phyloP scores from a whole-genome alignment of 2,329 filamentous ascomycete genomes.

The Lecanicillium sp. region DNA sequence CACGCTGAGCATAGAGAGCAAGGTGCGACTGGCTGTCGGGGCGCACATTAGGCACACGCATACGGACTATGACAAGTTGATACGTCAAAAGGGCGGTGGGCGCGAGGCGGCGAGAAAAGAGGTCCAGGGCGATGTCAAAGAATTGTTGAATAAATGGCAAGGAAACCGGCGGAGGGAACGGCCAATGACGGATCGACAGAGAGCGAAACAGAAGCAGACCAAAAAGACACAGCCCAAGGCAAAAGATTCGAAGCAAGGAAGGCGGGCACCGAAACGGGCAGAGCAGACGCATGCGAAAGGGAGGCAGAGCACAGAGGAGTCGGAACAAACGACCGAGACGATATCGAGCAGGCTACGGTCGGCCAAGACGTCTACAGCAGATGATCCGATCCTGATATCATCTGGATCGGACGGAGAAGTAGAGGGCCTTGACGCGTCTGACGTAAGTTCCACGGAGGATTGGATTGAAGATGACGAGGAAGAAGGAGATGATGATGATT shows the following conservation, averaged over 20 bases:
- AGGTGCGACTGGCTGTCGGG: slow-evolving; percentile 36
- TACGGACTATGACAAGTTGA: slow-evolving; percentile 36
- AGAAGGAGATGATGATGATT: too few species aligned
- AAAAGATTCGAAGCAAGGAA: too few species aligned
- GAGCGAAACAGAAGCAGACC: neutral
- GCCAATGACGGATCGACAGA: slow-evolving; percentile 9
- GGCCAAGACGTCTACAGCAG: neutral
- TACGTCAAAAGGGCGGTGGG: slow-evolving; percentile 14
- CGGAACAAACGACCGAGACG: too few species aligned
- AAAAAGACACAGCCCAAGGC: too few species aligned
- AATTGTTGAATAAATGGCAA: slow-evolving; percentile 6
- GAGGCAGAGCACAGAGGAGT: too few species aligned
- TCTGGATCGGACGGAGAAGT: slow-evolving; percentile 1
- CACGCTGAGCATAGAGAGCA: slow-evolving; percentile 27
- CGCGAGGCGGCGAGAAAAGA: slow-evolving; percentile 8
- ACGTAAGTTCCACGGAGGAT: too few species aligned
- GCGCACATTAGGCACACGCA: slow-evolving; percentile 41
- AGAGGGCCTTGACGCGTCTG: too few species aligned
- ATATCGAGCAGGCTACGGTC: too few species aligned
- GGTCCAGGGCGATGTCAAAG: slow-evolving; percentile 5
- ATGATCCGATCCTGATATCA: slow-evolving; percentile 3
- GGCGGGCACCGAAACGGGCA: too few species aligned
- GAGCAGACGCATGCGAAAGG: too few species aligned
- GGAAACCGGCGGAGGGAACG: neutral
- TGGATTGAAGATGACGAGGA: too few species aligned